These are phyloP conservation scores for Amborella trichopoda DNA, from an alignment of 164 flowering plant genomes.

Conservation along the genomic window DNA sequence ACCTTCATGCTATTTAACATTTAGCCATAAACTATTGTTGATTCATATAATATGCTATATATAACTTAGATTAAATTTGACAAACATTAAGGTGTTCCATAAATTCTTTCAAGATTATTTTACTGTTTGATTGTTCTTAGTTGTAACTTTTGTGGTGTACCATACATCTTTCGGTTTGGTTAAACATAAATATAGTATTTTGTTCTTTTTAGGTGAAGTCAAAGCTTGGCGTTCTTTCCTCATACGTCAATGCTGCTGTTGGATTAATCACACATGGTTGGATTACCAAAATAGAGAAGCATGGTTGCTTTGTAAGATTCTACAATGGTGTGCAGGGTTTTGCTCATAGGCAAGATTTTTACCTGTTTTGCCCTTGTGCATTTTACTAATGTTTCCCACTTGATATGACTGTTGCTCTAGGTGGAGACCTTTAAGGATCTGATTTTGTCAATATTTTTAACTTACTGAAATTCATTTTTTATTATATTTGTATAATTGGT, in stretches of 20 bases:
- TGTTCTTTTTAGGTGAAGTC: constrained; percentile 58
- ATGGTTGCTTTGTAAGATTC: constrained; percentile 92
- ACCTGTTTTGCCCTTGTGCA: no score
- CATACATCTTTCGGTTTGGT: not conserved
- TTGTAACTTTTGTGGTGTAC: not conserved
- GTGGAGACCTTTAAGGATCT: no score
- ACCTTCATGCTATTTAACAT: no score
- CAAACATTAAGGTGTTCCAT: not conserved
- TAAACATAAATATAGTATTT: not conserved
- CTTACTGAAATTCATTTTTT: no score
- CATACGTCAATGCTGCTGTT: constrained; percentile 72
- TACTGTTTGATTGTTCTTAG: not conserved
- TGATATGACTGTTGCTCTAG: no score
- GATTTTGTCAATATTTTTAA: no score
- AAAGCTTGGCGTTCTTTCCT: constrained; percentile 64
- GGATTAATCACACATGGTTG: constrained; percentile 95
- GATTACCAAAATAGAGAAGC: constrained; percentile 79
- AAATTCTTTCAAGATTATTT: not conserved
- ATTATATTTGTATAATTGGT: no score
- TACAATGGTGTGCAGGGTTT: constrained; percentile 97
- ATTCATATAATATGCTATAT: no score
- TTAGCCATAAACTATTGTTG: no score
- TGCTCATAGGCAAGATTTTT: constrained; percentile 63
- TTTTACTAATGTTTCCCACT: no score
- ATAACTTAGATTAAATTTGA: no score